Conservation (phyloP, 2,329 filamentous ascomycete genomes). For the Pseudocercospora eumusae region DNA sequence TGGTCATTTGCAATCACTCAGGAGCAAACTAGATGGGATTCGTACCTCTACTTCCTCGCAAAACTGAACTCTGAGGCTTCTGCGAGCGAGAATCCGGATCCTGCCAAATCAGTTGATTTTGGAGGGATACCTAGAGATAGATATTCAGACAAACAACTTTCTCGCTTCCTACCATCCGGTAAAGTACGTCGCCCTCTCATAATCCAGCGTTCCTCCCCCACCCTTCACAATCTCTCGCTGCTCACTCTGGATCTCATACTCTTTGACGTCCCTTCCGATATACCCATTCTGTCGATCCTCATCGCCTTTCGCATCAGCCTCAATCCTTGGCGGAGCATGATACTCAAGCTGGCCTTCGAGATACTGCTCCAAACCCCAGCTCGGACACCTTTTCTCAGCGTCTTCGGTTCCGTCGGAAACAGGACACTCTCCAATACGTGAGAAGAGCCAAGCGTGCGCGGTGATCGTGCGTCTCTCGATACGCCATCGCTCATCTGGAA, state of each 20-base stretch:
- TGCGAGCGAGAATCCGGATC: too few relatives aligned
- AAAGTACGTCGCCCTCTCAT: constrained; percentile 21
- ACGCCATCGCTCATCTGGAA: constrained; percentile 16
- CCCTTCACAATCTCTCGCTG: constrained; percentile 22
- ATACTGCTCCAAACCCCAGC: constrained; percentile 33
- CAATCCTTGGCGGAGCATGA: constrained; percentile 17
- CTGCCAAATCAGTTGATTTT: too few relatives aligned
- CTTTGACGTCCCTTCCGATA: constrained; percentile 23
- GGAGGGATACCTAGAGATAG: too few relatives aligned
- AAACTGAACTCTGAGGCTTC: too few relatives aligned
- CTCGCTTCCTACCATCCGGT: constrained; percentile 26
- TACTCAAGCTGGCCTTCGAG: constrained; percentile 25
- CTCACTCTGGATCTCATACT: constrained; percentile 21
- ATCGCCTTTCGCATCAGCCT: constrained; percentile 21
- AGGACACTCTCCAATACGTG: constrained; percentile 20
- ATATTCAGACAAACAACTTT: not conserved
- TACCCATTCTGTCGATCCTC: constrained; percentile 23
- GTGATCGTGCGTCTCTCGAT: constrained; percentile 23
- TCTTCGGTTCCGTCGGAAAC: constrained; percentile 11
- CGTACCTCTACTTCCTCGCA: too few relatives aligned
- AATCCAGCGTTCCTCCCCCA: constrained; percentile 20
- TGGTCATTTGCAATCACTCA: too few relatives aligned
- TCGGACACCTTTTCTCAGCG: constrained; percentile 8
- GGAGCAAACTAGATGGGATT: too few relatives aligned
- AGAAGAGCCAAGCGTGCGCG: constrained; percentile 28